Conservation (phyloP, 768 basidiomycete genomes). For the Lactarius quietus region DNA sequence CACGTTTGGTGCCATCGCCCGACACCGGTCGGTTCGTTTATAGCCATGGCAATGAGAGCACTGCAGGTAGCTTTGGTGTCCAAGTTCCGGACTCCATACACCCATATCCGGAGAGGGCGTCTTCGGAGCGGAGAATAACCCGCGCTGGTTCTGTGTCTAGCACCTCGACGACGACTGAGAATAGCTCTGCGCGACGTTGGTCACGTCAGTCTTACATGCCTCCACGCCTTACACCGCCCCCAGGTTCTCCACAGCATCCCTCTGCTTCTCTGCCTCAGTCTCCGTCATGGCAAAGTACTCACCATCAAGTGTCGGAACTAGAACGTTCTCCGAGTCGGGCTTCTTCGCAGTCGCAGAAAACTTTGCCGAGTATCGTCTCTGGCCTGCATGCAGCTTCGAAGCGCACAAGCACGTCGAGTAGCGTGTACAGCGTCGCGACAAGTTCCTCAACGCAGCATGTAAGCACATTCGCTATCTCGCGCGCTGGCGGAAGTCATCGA, state of each 20-base stretch:
- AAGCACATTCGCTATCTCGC: conserved; percentile 25
- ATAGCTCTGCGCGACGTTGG: conserved; percentile 32
- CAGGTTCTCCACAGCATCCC: conserved; percentile 54
- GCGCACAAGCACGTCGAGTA: conserved; percentile 40
- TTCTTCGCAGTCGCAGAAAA: conserved; percentile 33
- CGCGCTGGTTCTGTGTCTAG: conserved; percentile 23
- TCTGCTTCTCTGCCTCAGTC: conserved; percentile 29
- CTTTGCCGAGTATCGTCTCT: conserved; percentile 21
- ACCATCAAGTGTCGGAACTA: conserved; percentile 27
- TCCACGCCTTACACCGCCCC: conserved; percentile 53
- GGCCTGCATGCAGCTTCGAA: conserved; percentile 22
- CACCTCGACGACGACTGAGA: conserved; percentile 14
- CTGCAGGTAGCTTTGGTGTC: conserved; percentile 37
- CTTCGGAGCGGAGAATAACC: conserved; percentile 26
- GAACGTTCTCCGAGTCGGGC: conserved; percentile 28
- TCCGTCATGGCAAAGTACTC: conserved; percentile 21
- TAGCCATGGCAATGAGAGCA: conserved; percentile 34
- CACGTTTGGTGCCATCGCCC: conserved; percentile 11
- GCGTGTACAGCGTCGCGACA: conserved; percentile 34
- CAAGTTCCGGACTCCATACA: conserved; percentile 9
- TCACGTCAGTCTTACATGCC: conserved; percentile 40
- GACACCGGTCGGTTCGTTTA: conserved; percentile 27
- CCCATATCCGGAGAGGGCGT: conserved; percentile 17
- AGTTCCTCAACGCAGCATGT: conserved; percentile 38
- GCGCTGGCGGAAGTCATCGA: conserved; percentile 41